Base-by-base conservation (phyloP, 1,284 basidiomycete species). In the Anthracocystis walkeri region DNA sequence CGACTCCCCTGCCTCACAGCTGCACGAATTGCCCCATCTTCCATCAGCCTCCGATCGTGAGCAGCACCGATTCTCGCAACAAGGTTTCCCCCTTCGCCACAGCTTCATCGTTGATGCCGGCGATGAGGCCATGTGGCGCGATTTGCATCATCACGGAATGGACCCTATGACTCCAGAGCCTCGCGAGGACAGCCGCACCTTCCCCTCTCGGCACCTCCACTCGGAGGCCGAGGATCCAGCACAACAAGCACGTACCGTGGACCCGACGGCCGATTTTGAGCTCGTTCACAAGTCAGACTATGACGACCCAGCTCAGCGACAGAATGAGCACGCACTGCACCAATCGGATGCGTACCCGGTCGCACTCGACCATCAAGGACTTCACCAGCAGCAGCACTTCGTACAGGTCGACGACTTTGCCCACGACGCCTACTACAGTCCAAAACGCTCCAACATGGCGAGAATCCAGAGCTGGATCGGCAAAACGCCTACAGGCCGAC, bases 401-500 rank as follows among this genome's bases (percentile, higher is more conserved):
- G 40, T n/a, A 1, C 27, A 56, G 16, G 42, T 16, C 21, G 45
- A 49, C 40, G 42, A 41, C 4, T 49, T 49, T 38, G 51, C 42
- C 3, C 31, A 48, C 8, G 61, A 69, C 3, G 35, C 38, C 18
- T 61, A 58, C 55, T 41, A 58, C 40, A 65, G 55, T 45, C 62
- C 68, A 7, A 62, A 65, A 50, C 59, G 69, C 44, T 58, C 59
- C 55, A 72, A 62, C 56, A 56, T 63, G 52, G 63, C 69, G 7
- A 54, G 69, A 25, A 72, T 74, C 18, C 71, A 74, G 31, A 68
- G 65, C 58, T 74, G 71, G 71, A 74, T 74, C 42, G 65, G 65
- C 21, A 68, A 74, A 56, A 74, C 65, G 10, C 69, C 69, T 0
- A 62, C 63, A 0, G 69, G 51, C 29, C 62, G 44, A 44, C 62